A percentile compares a stretch with the other conserved stretches of the same genome.
phyloP scores from a whole-genome alignment of 2,329 filamentous ascomycete genomes.

The Truncatella angustata region DNA sequence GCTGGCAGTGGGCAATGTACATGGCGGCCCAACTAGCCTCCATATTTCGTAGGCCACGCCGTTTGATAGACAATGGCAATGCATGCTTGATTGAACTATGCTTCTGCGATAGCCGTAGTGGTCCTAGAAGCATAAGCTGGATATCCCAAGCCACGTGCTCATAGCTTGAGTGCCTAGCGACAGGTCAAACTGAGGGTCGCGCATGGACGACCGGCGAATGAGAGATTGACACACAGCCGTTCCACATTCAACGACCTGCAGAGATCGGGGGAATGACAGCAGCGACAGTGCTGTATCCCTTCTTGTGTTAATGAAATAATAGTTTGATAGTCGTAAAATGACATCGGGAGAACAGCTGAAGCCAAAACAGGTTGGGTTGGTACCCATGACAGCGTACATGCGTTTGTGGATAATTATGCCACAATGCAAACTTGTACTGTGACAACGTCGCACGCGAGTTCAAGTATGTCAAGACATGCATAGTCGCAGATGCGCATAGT shows the following conservation, averaged over 20 bases:
- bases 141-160: constrained; percentile 12
- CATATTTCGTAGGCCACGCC: no score
- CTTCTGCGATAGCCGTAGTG: neutral
- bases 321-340: constrained; percentile 2
- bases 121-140: neutral
- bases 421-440: no score
- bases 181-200: constrained; percentile 27
- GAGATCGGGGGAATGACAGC: constrained; percentile 18
- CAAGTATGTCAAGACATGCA: no score
- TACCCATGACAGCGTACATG: no score
- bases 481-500: no score
- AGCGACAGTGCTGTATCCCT: neutral
- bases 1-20: no score
- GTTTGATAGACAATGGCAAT: neutral
- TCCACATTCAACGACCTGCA: constrained; percentile 28
- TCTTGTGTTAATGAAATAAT: neutral
- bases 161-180: constrained; percentile 21
- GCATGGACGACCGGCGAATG: constrained; percentile 27
- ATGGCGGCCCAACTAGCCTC: neutral
- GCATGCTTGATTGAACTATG: no score
- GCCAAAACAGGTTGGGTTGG: no score
- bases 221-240: constrained; percentile 28
- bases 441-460: no score
- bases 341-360: no score
- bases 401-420: no score